Evolutionary conservation across 331 rosid genomes (phyloP), one percentile per base, ranked within the genome.

Genomic region (Telfairia occidentalis): DNA sequence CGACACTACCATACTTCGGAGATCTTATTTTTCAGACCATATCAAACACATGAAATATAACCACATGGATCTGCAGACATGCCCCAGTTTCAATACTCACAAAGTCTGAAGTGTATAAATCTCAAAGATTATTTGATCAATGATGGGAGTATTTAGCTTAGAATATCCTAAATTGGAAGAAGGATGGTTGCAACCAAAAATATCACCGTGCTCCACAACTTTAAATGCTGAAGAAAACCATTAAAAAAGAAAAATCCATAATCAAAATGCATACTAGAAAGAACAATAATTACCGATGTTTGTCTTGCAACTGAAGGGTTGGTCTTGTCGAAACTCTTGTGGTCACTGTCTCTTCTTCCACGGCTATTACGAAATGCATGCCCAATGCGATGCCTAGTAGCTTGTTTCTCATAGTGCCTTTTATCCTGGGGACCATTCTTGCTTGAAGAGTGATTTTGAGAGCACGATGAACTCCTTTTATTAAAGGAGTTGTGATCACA

Each of bases 291-390:
- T 90, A 91, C 97, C 96, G 82, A 74, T 42, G 90, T 57, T 77
- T 60, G 80, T 66, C 89, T 85, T 63, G 37, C 4, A 10, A 12
- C 24, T 64, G 76, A 38, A 26, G 89, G 85, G 83, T 49, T 75
- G 52, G 81, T 78, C 83, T 84, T 91, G 84, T 88, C 90, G 37
- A 82, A 2, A 55, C 71, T 1, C 88, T 84, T 94, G 57, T 82
- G 82, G 38, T 94, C 96, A 15, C 82, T 16, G 32, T 93, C 98
- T 85, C 83, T 91, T 82, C 89, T 85, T 72, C 75, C 85, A 87
- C 91, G 83, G 65, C 92, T 90, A 67, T 86, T 87, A 26, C 98
- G 91, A 52, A 91, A 81, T 12, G 92, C 85, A 2, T 82, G 76
- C 32, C 94, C 98, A 3, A 91, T 83, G 19, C 94, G 91, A 82